Base-by-base conservation (phyloP, 2,329 filamentous ascomycete species). In the Penicillium sp. region DNA sequence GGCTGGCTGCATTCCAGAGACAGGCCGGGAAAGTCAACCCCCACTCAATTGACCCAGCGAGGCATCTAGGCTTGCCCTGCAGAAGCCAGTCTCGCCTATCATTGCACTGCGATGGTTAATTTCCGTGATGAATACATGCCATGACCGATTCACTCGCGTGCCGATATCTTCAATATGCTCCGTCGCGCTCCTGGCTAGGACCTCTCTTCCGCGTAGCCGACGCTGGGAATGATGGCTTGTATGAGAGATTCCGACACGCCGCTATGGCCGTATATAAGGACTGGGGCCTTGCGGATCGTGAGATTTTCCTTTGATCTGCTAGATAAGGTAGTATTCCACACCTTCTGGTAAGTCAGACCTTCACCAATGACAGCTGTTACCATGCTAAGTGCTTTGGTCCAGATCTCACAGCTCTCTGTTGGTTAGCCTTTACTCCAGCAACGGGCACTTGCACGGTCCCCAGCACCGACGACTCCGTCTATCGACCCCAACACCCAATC, bases 1-100 rank as follows among this genome's bases (percentile, higher is more conserved):
- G 53, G 55, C 49, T 54, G 53, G 51, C 43, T 52, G 44, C 56
- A 58, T 59, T 59, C 56, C 44, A 50, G 20, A 37, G 42, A 47
- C 40, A 45, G 42, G 44, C 46, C 6, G 40, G 50, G 28, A 13
- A 7, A 27, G n/a, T 28, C 29, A 39, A 43, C 31, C 10, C n/a
- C 38, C 38, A 24, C 24, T 40, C 38, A n/a, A 40, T 12, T 15
- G 23, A n/a, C 20, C 38, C 20, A 40, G 13, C 20, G 7, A 27
- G 12, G 24, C 38, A 40, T 25, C 38, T 15, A 13, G 12, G 23
- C 23, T 27, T 4, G 38, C 38, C 38, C 23, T 41, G 8, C 8
- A 41, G 12, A 27, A 27, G 23, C n/a, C 12, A 12, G 8, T 8
- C 10, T 25, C 13, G 38, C 41, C 27, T 18, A 44, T 44, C 23